Percentiles rank a stretch among this genome's conserved stretches.
Evolutionary conservation across 2,329 filamentous ascomycete species (phyloP).

Genomic region (Elsinoe arachidis): DNA sequence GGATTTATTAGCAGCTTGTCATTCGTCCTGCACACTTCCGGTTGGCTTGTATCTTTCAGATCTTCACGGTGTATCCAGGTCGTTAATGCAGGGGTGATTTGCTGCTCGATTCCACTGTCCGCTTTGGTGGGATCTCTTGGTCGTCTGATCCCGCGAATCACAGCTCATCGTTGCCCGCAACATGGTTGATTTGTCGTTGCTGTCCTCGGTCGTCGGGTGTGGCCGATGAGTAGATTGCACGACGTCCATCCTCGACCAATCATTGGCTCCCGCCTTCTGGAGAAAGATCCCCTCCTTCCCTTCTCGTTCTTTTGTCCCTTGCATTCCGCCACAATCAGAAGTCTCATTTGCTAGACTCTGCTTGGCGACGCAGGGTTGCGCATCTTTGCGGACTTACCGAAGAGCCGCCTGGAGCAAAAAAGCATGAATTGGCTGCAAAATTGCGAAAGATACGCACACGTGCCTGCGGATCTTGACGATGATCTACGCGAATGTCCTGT

Average conservation of each 20-base stretch:
- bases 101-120: no score
- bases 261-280: neutral
- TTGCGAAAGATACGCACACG: conserved; percentile 6
- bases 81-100: no score
- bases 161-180: no score
- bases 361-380: conserved; percentile 6
- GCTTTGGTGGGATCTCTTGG: no score
- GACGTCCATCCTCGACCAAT: neutral
- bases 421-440: neutral
- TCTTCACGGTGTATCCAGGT: no score
- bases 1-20: no score
- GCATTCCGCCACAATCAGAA: conserved; percentile 1
- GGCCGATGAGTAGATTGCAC: conserved; percentile 11
- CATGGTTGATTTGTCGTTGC: neutral
- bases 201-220: neutral
- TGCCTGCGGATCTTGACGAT: conserved; percentile 9
- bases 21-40: no score
- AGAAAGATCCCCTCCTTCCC: conserved; percentile 9
- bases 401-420: conserved; percentile 7
- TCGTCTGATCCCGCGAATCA: no score
- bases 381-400: conserved; percentile 10
- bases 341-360: conserved; percentile 8
- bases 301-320: neutral
- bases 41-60: no score
- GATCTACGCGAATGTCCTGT: conserved; percentile 5